Percentiles rank a stretch among this genome's conserved stretches.
phyloP scores from a whole-genome alignment of 2,329 filamentous ascomycete species.

The Ceratocystis ficicola region DNA sequence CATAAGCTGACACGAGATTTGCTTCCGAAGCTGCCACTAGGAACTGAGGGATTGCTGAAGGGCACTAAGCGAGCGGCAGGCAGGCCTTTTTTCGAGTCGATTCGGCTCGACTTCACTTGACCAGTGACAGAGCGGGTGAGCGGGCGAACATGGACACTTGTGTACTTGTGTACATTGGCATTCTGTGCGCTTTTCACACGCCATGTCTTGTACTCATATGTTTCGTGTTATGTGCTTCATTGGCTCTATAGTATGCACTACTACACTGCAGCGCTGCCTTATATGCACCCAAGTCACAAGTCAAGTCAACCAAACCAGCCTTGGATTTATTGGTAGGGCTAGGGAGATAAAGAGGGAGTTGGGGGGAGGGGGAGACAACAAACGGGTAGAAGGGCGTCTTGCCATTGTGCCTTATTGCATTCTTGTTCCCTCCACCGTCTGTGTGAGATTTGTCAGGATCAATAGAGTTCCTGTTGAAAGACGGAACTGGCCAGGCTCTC shows the following conservation, averaged over 20 bases:
- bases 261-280: background rate
- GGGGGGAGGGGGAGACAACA: too few relatives aligned
- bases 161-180: too few relatives aligned
- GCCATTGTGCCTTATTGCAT: too few relatives aligned
- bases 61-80: background rate
- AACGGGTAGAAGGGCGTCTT: too few relatives aligned
- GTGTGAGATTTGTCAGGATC: conserved; percentile 1
- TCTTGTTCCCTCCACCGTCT: background rate
- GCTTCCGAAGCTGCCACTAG: conserved; percentile 3
- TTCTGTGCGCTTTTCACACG: too few relatives aligned
- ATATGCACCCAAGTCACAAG: background rate
- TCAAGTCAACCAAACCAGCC: background rate
- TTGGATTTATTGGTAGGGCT: background rate
- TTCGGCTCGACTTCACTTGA: too few relatives aligned
- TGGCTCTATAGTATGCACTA: background rate
- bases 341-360: too few relatives aligned
- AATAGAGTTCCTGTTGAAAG: background rate
- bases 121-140: too few relatives aligned
- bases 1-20: conserved; percentile 11
- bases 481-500: background rate
- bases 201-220: too few relatives aligned
- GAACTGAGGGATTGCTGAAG: conserved; percentile 6
- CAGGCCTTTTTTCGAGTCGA: background rate
- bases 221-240: too few relatives aligned
- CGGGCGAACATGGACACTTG: too few relatives aligned